Conservation (phyloP, 352 stramenopile species). For the Globisporangium radiosum region DNA sequence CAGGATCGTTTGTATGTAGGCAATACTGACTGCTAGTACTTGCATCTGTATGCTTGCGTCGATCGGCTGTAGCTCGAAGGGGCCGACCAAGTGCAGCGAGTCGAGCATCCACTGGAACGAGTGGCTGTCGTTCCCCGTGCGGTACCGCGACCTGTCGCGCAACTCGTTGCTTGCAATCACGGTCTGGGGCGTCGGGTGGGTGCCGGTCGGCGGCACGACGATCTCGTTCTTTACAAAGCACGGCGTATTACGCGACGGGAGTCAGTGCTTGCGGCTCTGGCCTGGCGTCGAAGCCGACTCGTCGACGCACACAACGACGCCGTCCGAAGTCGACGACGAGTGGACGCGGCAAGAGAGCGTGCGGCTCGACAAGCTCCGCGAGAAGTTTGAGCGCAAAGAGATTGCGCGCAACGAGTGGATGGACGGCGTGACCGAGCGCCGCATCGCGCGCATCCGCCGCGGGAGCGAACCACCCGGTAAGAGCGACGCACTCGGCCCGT, state of each 20-base stretch:
- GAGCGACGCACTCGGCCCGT: slow-evolving; percentile 66
- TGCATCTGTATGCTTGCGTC: neutral
- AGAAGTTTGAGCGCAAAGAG: slow-evolving; percentile 87
- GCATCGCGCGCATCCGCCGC: slow-evolving; percentile 77
- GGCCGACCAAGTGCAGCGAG: slow-evolving; percentile 80
- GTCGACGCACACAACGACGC: slow-evolving; percentile 49
- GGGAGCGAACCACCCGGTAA: slow-evolving; percentile 65
- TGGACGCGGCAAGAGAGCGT: slow-evolving; percentile 73
- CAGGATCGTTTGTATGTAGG: neutral
- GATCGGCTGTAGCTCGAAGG: slow-evolving; percentile 44
- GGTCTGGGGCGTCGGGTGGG: slow-evolving; percentile 79
- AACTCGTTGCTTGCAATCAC: slow-evolving; percentile 81
- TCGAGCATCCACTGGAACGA: slow-evolving; percentile 87
- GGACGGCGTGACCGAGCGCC: slow-evolving; percentile 83
- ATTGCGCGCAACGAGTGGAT: slow-evolving; percentile 89
- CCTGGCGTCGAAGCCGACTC: slow-evolving; percentile 62
- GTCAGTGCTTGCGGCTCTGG: slow-evolving; percentile 85
- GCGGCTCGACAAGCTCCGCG: slow-evolving; percentile 79
- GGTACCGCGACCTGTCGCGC: slow-evolving; percentile 81
- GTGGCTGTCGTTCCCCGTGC: slow-evolving; percentile 82
- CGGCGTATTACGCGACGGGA: slow-evolving; percentile 77
- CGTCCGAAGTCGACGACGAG: slow-evolving; percentile 68
- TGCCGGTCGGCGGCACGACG: slow-evolving; percentile 77
- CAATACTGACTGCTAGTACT: slow-evolving; percentile 5
- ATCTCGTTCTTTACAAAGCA: slow-evolving; percentile 86